Evolutionary conservation across 352 stramenopile genomes (phyloP), one percentile per base, ranked within the genome.

Genomic region (Globisporangium cystogenes): DNA sequence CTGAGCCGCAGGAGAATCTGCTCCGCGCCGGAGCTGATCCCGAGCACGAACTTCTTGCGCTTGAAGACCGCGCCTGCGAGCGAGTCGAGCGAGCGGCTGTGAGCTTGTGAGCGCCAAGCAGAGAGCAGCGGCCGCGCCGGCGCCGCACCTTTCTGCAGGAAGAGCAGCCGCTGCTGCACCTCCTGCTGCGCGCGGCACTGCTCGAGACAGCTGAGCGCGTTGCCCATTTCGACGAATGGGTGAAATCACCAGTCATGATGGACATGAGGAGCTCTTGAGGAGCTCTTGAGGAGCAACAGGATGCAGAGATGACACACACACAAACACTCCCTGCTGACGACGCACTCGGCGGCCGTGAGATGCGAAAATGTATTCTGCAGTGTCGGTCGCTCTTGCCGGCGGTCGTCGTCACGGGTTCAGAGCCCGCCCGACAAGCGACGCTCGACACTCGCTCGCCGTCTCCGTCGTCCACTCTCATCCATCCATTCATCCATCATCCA

Each of bases 201-300:
- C 69, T 81, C 69, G 16, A 90, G 55, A 63, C 82, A 93, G 59
- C 88, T 90, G 57, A 93, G 71, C 54, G 77, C 61, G 63, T 93
- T 93, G 48, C 82, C 82, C 82, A 93, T 86, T 16, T 24, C 18
- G 26, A 29, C 26, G 26, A 29, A 37, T 27, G 8, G 16, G 40
- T 20, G 21, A 45, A 45, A 23, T 45, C 21, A 7, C 7, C 18
- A 45, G 23, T 27, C n/a, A n/a, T n/a, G n/a, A n/a, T n/a, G n/a
- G n/a, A n/a, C n/a, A n/a, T n/a, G n/a, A n/a, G n/a, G n/a, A n/a
- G n/a, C n/a, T n/a, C n/a, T n/a, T n/a, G n/a, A n/a, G n/a, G n/a
- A n/a, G n/a, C n/a, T n/a, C n/a, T n/a, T n/a, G n/a, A n/a, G n/a
- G n/a, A n/a, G n/a, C n/a, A n/a, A n/a, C n/a, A n/a, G n/a, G n/a